Evolutionary conservation across 1,284 basidiomycete genomes (phyloP).

Genomic region (Melampsora americana): DNA sequence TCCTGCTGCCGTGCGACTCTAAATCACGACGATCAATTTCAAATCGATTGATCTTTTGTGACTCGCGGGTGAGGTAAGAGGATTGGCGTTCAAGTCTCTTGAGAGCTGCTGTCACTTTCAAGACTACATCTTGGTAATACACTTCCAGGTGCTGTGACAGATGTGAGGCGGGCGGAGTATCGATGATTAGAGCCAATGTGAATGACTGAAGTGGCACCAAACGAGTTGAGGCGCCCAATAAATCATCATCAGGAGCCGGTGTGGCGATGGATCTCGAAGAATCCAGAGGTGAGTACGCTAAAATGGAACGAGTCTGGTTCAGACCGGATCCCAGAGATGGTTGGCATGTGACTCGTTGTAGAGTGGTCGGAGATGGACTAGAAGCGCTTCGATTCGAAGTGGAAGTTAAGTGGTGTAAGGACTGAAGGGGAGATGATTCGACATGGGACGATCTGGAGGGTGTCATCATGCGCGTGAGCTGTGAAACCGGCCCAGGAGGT

Average conservation of each 20-base stretch:
- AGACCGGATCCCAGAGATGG: background rate
- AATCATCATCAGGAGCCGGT: conserved; percentile 2
- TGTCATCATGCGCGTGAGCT: conserved; percentile 42
- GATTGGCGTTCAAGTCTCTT: conserved; percentile 35
- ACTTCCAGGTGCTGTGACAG: conserved; percentile 42
- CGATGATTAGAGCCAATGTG: conserved; percentile 43
- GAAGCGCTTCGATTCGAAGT: conserved; percentile 22
- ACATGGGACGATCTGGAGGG: conserved; percentile 28
- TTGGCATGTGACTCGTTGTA: background rate
- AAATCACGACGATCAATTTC: conserved; percentile 21
- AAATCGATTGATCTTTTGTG: conserved; percentile 26
- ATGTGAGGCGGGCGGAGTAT: conserved; percentile 37
- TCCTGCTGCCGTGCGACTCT: conserved; percentile 6
- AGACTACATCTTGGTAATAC: conserved; percentile 40
- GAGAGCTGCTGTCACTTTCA: conserved; percentile 41
- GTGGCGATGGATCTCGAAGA: conserved; percentile 2
- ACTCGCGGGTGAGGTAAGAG: conserved; percentile 35
- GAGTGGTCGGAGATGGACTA: conserved; percentile 33
- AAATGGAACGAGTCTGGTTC: background rate
- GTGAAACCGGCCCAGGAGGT: conserved; percentile 30
- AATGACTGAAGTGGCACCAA: conserved; percentile 38
- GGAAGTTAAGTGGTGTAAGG: conserved; percentile 15
- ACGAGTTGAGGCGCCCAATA: conserved; percentile 23
- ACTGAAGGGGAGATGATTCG: conserved; percentile 7
- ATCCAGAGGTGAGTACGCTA: background rate